Base-by-base conservation (phyloP, 1,284 basidiomycete species). In the Papiliotrema nemorosa region DNA sequence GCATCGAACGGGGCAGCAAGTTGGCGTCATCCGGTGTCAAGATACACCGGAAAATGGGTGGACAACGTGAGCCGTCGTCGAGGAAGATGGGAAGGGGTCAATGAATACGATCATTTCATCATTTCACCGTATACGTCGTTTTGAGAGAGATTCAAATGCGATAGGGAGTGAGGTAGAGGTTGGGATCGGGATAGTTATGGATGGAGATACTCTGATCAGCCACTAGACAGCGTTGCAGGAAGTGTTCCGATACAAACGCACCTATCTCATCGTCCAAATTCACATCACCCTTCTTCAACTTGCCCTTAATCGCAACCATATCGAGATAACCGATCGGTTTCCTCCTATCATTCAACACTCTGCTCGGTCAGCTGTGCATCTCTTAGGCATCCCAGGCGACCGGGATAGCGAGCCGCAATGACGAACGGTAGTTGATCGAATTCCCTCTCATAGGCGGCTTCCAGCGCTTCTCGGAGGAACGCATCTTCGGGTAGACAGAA, bases 361-460 rank as follows among this genome's bases (percentile, higher is more conserved):
- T 92, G 59, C 14, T 2, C 5, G 4, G 43, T 47, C 31, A 57
- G 45, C 40, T 20, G 14, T 2, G 20, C 22, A 42, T 18, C 39
- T 45, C 24, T 49, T 33, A 9, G 13, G 25, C 29, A 25, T 14
- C 35, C 29, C 35, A 37, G 22, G 16, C 36, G 5, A 26, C 22
- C 13, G 33, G 12, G 26, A 41, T 21, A 10, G 13, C 27, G 29
- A 34, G n/a, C 25, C 6, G 42, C 20, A 31, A 21, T 21, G n/a
- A 16, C 3, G 27, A 62, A 92, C 89, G 90, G 90, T 51, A 92
- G 85, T 63, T 90, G 84, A 24, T 90, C 90, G 73, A 91, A 92
- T 67, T 92, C 90, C 38, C 88, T 82, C 60, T 92, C 90, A 63
- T 90, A 92, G 0, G 90, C 90, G 29, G 86, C 80, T 62, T 89